Conservation (phyloP, 805 yeast species). For the Saturnispora quitensis region DNA sequence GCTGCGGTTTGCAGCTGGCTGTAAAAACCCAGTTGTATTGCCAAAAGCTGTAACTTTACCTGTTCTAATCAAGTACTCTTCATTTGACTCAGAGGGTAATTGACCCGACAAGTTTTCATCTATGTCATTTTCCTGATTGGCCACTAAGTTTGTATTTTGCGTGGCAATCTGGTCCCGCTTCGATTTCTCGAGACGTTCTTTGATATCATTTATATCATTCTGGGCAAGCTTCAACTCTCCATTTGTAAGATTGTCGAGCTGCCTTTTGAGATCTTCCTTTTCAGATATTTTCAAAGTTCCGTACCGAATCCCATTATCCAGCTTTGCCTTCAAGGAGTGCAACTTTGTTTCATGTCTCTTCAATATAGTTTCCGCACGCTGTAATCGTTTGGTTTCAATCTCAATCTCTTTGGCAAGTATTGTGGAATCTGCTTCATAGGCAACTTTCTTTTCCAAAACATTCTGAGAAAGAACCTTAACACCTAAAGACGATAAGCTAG, state of each 20-base stretch:
- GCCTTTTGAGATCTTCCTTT: conserved; percentile 42
- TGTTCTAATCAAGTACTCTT: conserved; percentile 74
- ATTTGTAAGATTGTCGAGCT: conserved; percentile 41
- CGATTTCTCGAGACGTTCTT: conserved; percentile 28
- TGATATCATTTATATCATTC: conserved; percentile 57
- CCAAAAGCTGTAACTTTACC: conserved; percentile 96
- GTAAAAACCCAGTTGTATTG: conserved; percentile 47
- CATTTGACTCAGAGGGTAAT: conserved; percentile 65
- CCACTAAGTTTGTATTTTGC: neutral
- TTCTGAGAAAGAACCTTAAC: conserved; percentile 69
- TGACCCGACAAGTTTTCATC: conserved; percentile 18
- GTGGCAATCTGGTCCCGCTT: conserved; percentile 6
- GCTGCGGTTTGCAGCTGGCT: conserved; percentile 26
- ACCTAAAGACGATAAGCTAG: conserved; percentile 32
- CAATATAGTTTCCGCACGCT: conserved; percentile 47
- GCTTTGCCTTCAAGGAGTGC: conserved; percentile 36
- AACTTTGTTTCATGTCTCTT: conserved; percentile 37
- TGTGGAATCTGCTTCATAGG: conserved; percentile 55
- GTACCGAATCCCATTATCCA: conserved; percentile 31
- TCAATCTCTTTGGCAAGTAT: conserved; percentile 57
- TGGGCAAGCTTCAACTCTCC: conserved; percentile 45
- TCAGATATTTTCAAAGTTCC: conserved; percentile 53
- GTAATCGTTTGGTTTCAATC: conserved; percentile 66
- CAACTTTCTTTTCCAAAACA: conserved; percentile 66
- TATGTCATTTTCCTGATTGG: conserved; percentile 1